phyloP scores from a whole-genome alignment of 1,139 yeast genomes.

The Kurtzmaniella quercitrusa region DNA sequence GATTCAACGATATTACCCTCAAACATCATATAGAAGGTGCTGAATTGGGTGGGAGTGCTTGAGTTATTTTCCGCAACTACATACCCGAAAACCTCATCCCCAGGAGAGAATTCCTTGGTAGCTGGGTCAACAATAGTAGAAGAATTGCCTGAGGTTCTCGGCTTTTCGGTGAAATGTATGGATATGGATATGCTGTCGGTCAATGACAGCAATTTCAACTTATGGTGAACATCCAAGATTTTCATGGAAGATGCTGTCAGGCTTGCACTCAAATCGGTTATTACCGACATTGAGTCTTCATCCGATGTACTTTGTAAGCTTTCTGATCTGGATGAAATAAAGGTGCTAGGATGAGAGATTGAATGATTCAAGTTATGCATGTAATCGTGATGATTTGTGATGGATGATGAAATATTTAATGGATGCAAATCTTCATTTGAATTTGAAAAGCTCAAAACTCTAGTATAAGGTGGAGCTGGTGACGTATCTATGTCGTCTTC shows the following conservation, averaged over 20 bases:
- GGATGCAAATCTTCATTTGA: background rate
- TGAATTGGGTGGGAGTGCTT: slow-evolving; percentile 27
- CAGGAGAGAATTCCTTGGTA: slow-evolving; percentile 33
- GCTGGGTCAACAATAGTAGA: slow-evolving; percentile 32
- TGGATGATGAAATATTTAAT: background rate
- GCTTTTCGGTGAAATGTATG: slow-evolving; percentile 31
- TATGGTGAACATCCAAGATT: slow-evolving; percentile 4
- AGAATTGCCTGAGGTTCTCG: slow-evolving; percentile 23
- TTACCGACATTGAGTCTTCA: background rate
- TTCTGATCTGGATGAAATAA: background rate
- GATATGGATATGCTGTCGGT: slow-evolving; percentile 13
- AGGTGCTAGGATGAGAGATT: background rate
- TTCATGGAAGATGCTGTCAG: background rate
- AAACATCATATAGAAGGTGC: slow-evolving; percentile 38
- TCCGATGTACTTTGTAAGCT: background rate
- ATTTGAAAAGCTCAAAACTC: background rate
- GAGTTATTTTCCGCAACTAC: slow-evolving; percentile 26
- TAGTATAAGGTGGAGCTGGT: background rate
- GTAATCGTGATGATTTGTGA: background rate
- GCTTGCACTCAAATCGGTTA: background rate
- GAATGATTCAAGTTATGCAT: background rate
- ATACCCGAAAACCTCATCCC: slow-evolving; percentile 39
- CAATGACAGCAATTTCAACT: slow-evolving; percentile 8
- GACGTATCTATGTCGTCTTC: background rate
- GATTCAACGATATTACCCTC: slow-evolving; percentile 30